Evolutionary conservation across 2,329 filamentous ascomycete genomes (phyloP).

Genomic region (Hymenoscyphus fructigenus): DNA sequence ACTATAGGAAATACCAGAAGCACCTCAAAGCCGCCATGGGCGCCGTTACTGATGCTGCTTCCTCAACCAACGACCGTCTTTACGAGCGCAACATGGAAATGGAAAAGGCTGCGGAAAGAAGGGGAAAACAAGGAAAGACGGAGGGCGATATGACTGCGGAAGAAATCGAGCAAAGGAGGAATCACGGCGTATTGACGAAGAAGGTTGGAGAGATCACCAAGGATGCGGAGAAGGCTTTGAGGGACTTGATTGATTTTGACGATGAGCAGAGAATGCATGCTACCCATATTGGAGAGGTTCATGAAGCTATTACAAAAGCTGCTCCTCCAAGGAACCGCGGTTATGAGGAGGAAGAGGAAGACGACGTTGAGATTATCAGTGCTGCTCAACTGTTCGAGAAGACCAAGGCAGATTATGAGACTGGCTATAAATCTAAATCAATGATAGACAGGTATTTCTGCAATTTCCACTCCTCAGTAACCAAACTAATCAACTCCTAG

Average conservation of each 20-base stretch:
- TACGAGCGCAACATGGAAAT: conserved; percentile 29
- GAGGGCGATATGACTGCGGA: conserved; percentile 39
- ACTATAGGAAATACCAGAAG: conserved; percentile 45
- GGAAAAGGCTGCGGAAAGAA: conserved; percentile 28
- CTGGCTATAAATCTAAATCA: conserved; percentile 40
- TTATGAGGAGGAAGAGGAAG: conserved; percentile 42
- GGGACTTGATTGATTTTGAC: conserved; percentile 56
- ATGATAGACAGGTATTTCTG: conserved; percentile 42
- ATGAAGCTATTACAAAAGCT: conserved; percentile 24
- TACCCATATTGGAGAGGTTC: conserved; percentile 36
- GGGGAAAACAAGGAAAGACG: conserved; percentile 33
- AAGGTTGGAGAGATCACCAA: conserved; percentile 52
- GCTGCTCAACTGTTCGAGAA: conserved; percentile 39
- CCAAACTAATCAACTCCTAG: conserved; percentile 32
- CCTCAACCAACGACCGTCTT: conserved; percentile 56
- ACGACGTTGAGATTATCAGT: conserved; percentile 32
- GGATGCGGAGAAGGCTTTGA: conserved; percentile 56
- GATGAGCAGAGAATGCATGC: conserved; percentile 41
- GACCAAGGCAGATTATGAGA: conserved; percentile 37
- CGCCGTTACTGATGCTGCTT: conserved; percentile 49
- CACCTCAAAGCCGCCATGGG: conserved; percentile 47
- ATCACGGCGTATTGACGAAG: conserved; percentile 43
- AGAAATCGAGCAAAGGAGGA: conserved; percentile 38
- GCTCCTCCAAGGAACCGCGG: conserved; percentile 37
- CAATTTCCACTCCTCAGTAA: not conserved